Evolutionary conservation across 2,329 filamentous ascomycete genomes (phyloP), one percentile per base, ranked within the genome.

Genomic region (Drechmeria coniospora): DNA sequence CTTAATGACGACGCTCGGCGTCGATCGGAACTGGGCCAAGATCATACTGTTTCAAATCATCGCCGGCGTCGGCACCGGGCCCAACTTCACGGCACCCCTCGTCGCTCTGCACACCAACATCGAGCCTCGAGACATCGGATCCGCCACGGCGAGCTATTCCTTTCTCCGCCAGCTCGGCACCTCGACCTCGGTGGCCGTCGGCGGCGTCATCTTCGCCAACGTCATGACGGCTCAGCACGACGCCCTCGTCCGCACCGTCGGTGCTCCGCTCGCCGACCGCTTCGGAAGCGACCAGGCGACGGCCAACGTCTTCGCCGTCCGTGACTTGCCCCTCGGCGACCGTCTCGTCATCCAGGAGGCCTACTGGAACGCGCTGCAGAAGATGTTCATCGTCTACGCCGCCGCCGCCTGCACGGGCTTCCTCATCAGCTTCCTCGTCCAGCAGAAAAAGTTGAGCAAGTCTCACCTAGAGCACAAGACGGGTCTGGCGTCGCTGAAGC

Each of bases 171-270:
- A 79, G 38, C 55, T 84, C 3, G 74, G 72, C 8, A 79, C 73
- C 0, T 65, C 73, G 3, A 65, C 75, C 13, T 74, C 72, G 0
- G 65, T 83, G 28, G 77, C 82, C 2, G 60, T 84, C 21, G 80
- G 80, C 15, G 73, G 77, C n/a, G 77, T 82, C 25, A 65, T 86
- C 21, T 84, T 86, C 54, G 74, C 82, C 51, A 84, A 86, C 46
- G 56, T 65, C 33, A 80, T 83, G 72, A 53, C 69, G 36, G 58
- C 56, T 25, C 65, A 71, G 38, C 57, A 62, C 16, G 42, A 53
- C 4, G 42, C 44, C 7, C 59, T 79, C 17, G 49, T 53, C 14
- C 40, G 51, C 17, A 49, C 63, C 4, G 58, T 80, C 0, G 65
- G 65, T 1, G 51, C 51, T 0, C 43, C 64, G 3, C 51, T 63